Conservation (phyloP, 345 rosid species). For the Moringa oleifera region DNA sequence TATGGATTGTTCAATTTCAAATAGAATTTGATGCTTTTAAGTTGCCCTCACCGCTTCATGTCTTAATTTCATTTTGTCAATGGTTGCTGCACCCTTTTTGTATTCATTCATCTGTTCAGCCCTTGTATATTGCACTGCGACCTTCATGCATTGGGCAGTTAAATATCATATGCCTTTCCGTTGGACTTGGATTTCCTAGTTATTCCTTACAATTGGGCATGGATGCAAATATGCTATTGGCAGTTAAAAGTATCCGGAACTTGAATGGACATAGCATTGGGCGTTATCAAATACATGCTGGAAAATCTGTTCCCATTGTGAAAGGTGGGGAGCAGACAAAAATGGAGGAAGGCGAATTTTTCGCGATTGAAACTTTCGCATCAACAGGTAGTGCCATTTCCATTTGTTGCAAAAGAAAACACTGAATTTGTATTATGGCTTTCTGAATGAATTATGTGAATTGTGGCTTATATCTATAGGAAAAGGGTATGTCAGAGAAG, state of each 20-base stretch:
- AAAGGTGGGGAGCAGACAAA: slow-evolving; percentile 98
- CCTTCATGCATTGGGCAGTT: not conserved
- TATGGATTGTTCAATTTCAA: too few species aligned
- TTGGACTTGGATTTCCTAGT: not conserved
- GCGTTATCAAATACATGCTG: slow-evolving; percentile 89
- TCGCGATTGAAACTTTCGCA: slow-evolving; percentile 89
- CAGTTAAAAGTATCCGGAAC: slow-evolving; percentile 91
- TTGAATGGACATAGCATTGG: slow-evolving; percentile 88
- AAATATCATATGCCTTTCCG: too few species aligned
- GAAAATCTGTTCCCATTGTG: slow-evolving; percentile 89
- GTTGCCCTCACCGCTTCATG: too few species aligned
- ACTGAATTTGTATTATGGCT: not conserved
- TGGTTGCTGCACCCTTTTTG: not conserved
- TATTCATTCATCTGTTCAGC: not conserved
- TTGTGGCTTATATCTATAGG: slow-evolving; percentile 31
- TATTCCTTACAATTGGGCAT: not conserved
- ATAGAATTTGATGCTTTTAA: too few species aligned
- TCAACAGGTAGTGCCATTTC: slow-evolving; percentile 61
- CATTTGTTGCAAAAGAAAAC: not conserved
- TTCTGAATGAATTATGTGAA: not conserved
- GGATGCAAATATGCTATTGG: slow-evolving; percentile 7
- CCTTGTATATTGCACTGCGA: too few species aligned
- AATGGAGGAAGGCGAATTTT: slow-evolving; percentile 98
- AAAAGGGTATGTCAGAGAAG: slow-evolving; percentile 87
- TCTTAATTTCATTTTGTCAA: not conserved